Conservation (phyloP, 495 filamentous ascomycete genomes). For the Apiosordaria backusii region DNA sequence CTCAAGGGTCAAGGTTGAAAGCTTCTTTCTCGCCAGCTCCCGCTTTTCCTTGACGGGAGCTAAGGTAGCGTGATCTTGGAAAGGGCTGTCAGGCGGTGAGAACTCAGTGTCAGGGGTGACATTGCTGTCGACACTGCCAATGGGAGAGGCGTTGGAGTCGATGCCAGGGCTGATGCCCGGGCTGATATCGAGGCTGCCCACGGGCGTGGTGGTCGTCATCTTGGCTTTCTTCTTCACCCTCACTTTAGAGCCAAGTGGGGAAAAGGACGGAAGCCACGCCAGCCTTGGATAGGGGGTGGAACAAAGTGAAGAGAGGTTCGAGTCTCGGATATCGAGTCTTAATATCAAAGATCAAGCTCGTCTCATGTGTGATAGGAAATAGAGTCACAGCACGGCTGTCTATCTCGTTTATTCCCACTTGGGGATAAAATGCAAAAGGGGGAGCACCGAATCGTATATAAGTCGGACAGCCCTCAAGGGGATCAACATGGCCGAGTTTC, state of each 20-base stretch:
- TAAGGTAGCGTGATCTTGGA: conserved; percentile 25
- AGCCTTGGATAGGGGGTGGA: background rate
- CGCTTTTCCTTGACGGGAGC: conserved; percentile 30
- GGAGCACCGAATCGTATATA: conserved; percentile 17
- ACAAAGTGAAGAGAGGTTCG: background rate
- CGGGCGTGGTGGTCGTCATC: conserved; percentile 19
- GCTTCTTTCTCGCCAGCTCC: conserved; percentile 39
- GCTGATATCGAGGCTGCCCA: conserved; percentile 28
- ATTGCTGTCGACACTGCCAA: conserved; percentile 41
- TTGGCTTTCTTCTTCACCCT: conserved; percentile 5
- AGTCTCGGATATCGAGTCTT: background rate
- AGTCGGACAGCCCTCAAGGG: background rate
- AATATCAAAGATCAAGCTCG: background rate
- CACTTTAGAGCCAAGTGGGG: background rate
- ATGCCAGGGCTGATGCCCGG: conserved; percentile 16
- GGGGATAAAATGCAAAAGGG: background rate
- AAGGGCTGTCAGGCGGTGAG: conserved; percentile 48
- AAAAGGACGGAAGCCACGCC: background rate
- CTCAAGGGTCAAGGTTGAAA: conserved; percentile 46
- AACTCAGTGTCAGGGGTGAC: conserved; percentile 49
- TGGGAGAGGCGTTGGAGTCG: conserved; percentile 40
- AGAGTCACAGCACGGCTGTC: conserved; percentile 19
- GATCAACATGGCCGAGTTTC: background rate
- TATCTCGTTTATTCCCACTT: background rate
- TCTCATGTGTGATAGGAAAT: background rate